These are phyloP conservation scores for Anthracocystis walkeri DNA, from an alignment of 1,284 basidiomycete genomes.

Conservation along the genomic window DNA sequence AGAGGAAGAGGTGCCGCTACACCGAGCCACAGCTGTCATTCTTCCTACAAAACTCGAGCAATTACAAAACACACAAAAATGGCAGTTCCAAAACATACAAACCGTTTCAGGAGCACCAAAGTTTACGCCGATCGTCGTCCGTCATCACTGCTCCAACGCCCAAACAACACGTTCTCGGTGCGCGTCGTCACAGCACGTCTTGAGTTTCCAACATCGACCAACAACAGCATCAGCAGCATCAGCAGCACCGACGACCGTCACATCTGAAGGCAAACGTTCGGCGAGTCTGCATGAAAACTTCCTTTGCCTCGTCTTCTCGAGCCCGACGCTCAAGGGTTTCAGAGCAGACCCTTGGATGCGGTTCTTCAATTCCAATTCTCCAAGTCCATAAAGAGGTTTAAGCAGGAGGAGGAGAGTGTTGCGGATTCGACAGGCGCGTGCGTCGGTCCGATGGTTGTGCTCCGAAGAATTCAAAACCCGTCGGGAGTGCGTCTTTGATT, in stretches of 20 bases:
- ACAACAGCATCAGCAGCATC: not conserved
- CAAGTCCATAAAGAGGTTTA: not conserved
- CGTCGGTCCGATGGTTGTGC: slow-evolving; percentile 8
- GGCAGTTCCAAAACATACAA: not conserved
- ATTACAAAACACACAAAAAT: slow-evolving; percentile 1
- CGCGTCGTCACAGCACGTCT: slow-evolving; percentile 16
- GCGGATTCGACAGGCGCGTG: not conserved
- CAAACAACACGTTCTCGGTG: not conserved
- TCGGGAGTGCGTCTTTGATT: slow-evolving; percentile 16
- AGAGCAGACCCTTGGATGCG: not conserved
- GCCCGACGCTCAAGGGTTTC: not conserved
- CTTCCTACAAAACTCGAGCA: not conserved
- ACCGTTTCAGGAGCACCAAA: not conserved
- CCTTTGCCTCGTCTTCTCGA: not conserved
- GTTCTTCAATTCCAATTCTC: not conserved
- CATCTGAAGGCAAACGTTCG: not conserved
- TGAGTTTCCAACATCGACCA: not conserved
- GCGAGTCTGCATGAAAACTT: slow-evolving; percentile 2
- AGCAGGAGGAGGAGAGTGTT: not conserved
- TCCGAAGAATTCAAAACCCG: slow-evolving; percentile 21
- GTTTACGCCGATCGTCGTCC: slow-evolving; percentile 1
- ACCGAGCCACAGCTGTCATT: not conserved
- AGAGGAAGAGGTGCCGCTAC: not conserved
- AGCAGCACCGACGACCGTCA: not conserved
- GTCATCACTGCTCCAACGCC: slow-evolving; percentile 4